Evolutionary conservation across 2,329 filamentous ascomycete genomes (phyloP), one percentile per base, ranked within the genome.

Genomic region (Paecilomyces sp.): DNA sequence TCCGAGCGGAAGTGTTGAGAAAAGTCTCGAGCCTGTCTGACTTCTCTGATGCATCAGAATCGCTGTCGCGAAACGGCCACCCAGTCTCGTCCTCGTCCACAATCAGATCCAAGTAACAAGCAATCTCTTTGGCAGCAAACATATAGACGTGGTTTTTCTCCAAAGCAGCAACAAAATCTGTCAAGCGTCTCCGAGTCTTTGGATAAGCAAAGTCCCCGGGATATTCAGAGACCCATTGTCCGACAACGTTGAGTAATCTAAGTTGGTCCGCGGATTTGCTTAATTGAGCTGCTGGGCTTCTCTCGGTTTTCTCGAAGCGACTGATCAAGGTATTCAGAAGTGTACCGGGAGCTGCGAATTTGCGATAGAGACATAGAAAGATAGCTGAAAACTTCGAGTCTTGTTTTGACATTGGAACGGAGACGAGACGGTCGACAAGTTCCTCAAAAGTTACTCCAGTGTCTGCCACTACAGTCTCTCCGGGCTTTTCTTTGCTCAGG

Each of bases 341-440:
- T 64, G 88, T 84, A 9, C 84, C 83, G 0, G 94, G 94, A 1
- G 92, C 85, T 3, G 91, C 89, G 71, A 99, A 97, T 73, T 94
- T 95, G 63, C 94, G 88, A 75, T 97, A 97, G 13, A 97, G 80
- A 64, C 93, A 96, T 31, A 97, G 81, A 68, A 97, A 97, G 18
- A 96, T 87, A 53, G 92, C 86, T 1, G 85, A 84, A 70, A 97
- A 99, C 73, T 96, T 96, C 60, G 85, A 83, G 70, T 97, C 94
- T n/a, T 88, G 83, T 70, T 91, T 92, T 30, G 90, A 92, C 78
- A 93, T 88, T 36, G 90, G 90, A 62, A 90, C 84, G 0, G 88
- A 84, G 25, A 97, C 82, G 50, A 99, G 82, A n/a, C 92, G 88
- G 74, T 96, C 91, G 22, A 97, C 91, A 3, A 94, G 79, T 58